These are phyloP conservation scores for Aspergillus texensis DNA, from an alignment of 2,329 filamentous ascomycete genomes.

Conservation along the genomic window DNA sequence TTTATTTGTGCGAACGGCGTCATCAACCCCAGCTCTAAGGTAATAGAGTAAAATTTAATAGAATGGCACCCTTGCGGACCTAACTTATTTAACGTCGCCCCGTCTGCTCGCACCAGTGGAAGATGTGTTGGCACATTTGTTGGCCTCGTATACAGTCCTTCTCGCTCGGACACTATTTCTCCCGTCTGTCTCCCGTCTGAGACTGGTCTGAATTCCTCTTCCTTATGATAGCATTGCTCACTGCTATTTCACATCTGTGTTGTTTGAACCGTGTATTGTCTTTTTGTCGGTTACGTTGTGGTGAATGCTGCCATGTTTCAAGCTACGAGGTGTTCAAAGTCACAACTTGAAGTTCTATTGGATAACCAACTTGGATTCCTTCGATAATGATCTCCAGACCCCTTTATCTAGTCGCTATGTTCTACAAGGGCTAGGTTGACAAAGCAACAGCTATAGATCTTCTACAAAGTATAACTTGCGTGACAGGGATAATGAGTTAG, in stretches of 20 bases:
- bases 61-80: background rate
- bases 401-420: too few relatives aligned
- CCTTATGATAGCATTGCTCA: background rate
- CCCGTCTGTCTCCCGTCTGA: too few relatives aligned
- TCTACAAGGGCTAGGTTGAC: too few relatives aligned
- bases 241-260: background rate
- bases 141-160: background rate
- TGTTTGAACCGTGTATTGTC: background rate
- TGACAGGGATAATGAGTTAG: background rate
- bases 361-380: too few relatives aligned
- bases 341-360: too few relatives aligned
- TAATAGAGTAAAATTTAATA: background rate
- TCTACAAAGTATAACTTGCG: background rate
- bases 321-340: too few relatives aligned
- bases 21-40: background rate
- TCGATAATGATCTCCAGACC: too few relatives aligned
- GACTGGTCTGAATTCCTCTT: too few relatives aligned
- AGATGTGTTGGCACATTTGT: background rate
- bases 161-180: background rate
- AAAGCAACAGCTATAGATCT: too few relatives aligned
- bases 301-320: background rate
- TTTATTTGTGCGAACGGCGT: background rate
- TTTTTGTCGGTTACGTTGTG: too few relatives aligned
- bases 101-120: background rate
- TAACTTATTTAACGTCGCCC: background rate